Base-by-base conservation (phyloP, 1,139 yeast genomes). In the Meyerozyma guilliermondii region DNA sequence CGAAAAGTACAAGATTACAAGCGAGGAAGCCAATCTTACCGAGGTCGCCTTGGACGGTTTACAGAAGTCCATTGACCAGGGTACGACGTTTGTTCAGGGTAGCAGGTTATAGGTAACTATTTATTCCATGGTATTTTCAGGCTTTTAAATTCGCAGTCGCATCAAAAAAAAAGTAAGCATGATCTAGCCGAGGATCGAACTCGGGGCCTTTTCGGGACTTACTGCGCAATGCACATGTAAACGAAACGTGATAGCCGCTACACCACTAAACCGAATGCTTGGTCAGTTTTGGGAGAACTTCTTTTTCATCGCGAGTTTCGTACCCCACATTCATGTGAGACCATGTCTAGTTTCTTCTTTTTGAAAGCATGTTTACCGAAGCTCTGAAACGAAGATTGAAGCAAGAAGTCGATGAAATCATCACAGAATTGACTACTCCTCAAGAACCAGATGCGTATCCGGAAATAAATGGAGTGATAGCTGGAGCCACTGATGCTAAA, bases 51-150 rank as follows among this genome's bases (percentile, higher is more conserved):
- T 80, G 49, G 65, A 63, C 26, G 83, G 83, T 22, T 71, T 83
- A 53, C 63, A 67, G 43, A 63, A 63, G 41, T 81, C 84, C 43
- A 81, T 83, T 44, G 68, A 64, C 13, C 83, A 81, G 60, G 91
- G 91, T 35, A 68, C 74, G 20, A 61, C 66, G 41, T 83, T 83
- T 58, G 85, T 80, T 30, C 68, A 64, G 40, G 73, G 72, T 9
- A 56, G 78, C 6, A 75, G 74, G 51, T 65, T 74, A 45, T 75
- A 58, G 24, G 24, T 20, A 30, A 5, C 10, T 29, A 29, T 29
- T 29, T 29, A 29, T 29, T 13, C 14, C 33, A 16, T 10, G 10
- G 20, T 8, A 13, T 9, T 6, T 8, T n/a, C 14, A 14, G 18
- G 18, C 7, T 8, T n/a, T 16, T 29, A 5, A 8, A 3, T 14